phyloP scores from a whole-genome alignment of 352 stramenopile genomes.

The Pythium aristosporum region DNA sequence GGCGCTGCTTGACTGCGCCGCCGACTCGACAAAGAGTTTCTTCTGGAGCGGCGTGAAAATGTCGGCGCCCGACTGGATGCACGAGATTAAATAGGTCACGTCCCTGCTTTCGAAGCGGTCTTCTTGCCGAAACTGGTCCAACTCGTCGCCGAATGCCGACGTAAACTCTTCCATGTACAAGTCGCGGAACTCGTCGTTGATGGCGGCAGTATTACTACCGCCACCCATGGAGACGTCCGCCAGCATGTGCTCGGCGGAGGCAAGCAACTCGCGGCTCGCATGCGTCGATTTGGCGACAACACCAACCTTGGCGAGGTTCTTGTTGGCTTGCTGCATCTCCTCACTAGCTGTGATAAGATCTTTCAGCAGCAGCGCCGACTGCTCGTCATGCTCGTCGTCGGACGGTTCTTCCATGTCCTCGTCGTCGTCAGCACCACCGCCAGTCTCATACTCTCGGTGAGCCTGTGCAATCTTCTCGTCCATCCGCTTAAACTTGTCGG shows the following conservation, averaged over 20 bases:
- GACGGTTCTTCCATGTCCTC: constrained; percentile 37
- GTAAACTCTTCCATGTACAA: constrained; percentile 88
- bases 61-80: constrained; percentile 77
- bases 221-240: constrained; percentile 22
- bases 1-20: constrained; percentile 19
- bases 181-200: constrained; percentile 63
- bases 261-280: constrained; percentile 56
- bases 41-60: constrained; percentile 83
- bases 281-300: constrained; percentile 48
- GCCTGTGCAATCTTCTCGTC: constrained; percentile 42
- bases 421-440: constrained; percentile 35
- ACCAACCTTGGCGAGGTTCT: constrained; percentile 48
- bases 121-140: constrained; percentile 84
- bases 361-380: constrained; percentile 53
- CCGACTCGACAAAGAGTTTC: constrained; percentile 75
- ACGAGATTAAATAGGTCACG: constrained; percentile 89
- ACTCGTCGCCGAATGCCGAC: constrained; percentile 76
- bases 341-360: constrained; percentile 55
- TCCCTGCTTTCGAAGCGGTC: constrained; percentile 86
- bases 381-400: constrained; percentile 32
- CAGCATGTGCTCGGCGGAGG: constrained; percentile 49
- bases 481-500: constrained; percentile 43
- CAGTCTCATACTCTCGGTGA: constrained; percentile 21
- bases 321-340: constrained; percentile 45
- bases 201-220: constrained; percentile 9